Base-by-base conservation (phyloP, 2,329 filamentous ascomycete species). In the Clonostachys byssicola region DNA sequence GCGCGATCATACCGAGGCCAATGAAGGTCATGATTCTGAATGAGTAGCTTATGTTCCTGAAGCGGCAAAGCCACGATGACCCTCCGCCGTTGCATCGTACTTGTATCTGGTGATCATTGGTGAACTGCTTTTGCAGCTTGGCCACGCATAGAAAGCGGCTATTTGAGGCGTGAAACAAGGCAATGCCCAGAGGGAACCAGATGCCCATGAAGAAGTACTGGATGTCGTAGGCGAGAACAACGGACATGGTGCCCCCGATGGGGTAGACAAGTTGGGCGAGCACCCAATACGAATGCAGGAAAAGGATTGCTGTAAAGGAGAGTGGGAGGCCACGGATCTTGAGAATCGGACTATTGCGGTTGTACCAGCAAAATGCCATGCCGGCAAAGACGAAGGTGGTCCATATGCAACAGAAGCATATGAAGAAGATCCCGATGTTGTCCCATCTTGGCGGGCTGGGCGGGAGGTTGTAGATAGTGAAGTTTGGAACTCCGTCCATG, bases 191-290 rank as follows among this genome's bases (percentile, higher is more conserved):
- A 1, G 80, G 80, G 4, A 83, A 67, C 59, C 76, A 78, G 44
- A 75, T 71, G 38, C 74, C 77, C 80, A 83, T 83, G 58, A 78
- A 67, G 69, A 78, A 83, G 55, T 75, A 83, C 54, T 80, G 76
- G 5, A 71, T 59, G 34, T 72, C 65, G 49, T 77, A 80, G 1
- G 76, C 65, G 13, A 60, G 45, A 1, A 68, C 54, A 1, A 64
- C 46, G 1, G 64, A 74, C 47, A 75, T 63, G 5, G 70, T 61
- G 10, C 64, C 43, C 8, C 71, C 70, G 23, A 73, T 60, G 12
- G 67, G 61, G n/a, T 72, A 68, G 17, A 66, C 67, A 46, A 74
- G 54, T 50, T 74, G 71, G 5, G 67, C 65, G 5, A 67, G 56
- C 36, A 67, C 54, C 66, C 66, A 70, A 51, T 70, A 70, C 5